phyloP scores from a whole-genome alignment of 768 basidiomycete species.

The Phaeotremella skinneri region DNA sequence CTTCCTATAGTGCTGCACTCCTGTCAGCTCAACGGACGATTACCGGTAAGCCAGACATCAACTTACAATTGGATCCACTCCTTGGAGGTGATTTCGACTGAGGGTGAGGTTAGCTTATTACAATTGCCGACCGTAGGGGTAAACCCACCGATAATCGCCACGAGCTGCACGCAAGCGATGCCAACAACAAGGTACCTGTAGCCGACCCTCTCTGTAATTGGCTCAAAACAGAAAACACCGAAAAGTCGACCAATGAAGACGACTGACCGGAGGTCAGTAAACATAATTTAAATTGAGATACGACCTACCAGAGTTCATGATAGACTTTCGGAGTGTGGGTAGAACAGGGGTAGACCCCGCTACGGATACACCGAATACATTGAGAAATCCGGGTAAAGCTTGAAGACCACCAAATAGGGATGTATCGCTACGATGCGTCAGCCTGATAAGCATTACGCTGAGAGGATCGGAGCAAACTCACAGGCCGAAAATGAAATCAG shows the following conservation, averaged over 20 bases:
- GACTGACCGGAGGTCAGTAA: constrained; percentile 3
- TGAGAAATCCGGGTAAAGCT: not conserved
- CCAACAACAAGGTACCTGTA: constrained; percentile 4
- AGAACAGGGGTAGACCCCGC: not conserved
- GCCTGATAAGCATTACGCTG: not conserved
- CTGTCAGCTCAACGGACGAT: not conserved
- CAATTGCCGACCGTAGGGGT: not conserved
- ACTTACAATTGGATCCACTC: constrained; percentile 16
- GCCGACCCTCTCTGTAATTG: constrained; percentile 11
- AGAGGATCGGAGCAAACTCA: not conserved
- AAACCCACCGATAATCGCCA: constrained; percentile 15
- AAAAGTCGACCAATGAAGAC: constrained; percentile 15
- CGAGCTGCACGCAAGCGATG: constrained; percentile 1
- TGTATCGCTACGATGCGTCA: constrained; percentile 3
- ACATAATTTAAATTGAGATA: too few relatives aligned
- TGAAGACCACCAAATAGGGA: not conserved
- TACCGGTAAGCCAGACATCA: not conserved
- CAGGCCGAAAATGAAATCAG: constrained; percentile 24
- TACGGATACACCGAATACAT: not conserved
- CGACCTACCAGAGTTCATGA: constrained; percentile 1
- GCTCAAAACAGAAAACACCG: constrained; percentile 12
- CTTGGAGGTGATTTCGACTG: not conserved
- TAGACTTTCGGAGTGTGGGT: constrained; percentile 1
- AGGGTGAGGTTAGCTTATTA: not conserved
- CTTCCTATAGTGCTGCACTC: constrained; percentile 7